A percentile compares a stretch with the other conserved stretches of the same genome.
Conservation (phyloP, 2,329 filamentous ascomycete genomes). For the Knoxdaviesia proteae region DNA sequence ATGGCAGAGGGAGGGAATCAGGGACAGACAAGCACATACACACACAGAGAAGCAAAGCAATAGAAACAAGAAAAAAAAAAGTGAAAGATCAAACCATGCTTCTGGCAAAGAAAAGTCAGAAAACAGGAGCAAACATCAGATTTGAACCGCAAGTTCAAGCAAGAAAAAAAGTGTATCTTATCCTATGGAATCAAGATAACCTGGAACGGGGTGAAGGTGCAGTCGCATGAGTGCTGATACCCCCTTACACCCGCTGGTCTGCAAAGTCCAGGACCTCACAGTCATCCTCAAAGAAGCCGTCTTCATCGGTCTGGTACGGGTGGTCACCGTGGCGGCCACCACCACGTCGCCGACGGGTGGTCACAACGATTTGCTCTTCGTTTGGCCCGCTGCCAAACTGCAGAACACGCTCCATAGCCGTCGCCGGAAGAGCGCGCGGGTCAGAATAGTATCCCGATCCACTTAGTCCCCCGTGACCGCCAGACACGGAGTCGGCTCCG, state of each 20-base stretch:
- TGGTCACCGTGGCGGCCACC: conserved; percentile 19
- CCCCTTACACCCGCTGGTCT: conserved; percentile 37
- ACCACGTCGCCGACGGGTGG: conserved; percentile 47
- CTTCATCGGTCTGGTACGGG: conserved; percentile 28
- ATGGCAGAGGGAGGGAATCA: too few relatives aligned
- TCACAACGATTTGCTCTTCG: conserved; percentile 63
- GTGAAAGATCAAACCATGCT: background rate
- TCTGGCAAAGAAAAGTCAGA: too few relatives aligned
- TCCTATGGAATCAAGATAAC: too few relatives aligned
- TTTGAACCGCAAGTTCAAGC: background rate
- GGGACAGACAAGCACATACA: background rate
- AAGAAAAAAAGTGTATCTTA: background rate
- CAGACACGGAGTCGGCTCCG: conserved; percentile 15
- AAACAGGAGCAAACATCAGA: background rate
- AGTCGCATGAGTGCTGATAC: background rate
- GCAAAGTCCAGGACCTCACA: conserved; percentile 84
- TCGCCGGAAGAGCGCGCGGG: conserved; percentile 37
- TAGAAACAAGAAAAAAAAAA: background rate
- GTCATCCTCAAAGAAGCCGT: conserved; percentile 80
- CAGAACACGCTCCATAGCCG: conserved; percentile 42
- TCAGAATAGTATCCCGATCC: conserved; percentile 11
- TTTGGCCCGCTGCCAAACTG: conserved; percentile 28
- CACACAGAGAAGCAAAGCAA: background rate
- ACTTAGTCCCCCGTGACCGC: too few relatives aligned
- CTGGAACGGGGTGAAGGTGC: too few relatives aligned